Percentiles rank a stretch among this genome's conserved stretches.
phyloP scores from a whole-genome alignment of 2,329 filamentous ascomycete genomes.

The Penicillium sp. region DNA sequence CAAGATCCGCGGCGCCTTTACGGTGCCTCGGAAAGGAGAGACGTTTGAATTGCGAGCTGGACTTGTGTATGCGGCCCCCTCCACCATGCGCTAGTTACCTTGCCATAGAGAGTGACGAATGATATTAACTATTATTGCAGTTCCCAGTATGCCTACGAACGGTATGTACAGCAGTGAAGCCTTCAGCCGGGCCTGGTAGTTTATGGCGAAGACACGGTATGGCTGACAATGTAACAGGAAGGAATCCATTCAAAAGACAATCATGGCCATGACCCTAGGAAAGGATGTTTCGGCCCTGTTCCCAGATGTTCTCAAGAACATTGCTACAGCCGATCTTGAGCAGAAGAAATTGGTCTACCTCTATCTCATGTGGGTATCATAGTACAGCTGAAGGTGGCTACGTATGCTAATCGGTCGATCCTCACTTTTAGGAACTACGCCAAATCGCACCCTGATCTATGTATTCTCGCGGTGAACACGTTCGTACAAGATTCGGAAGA shows the following conservation, averaged over 20 bases:
- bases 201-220: conserved; percentile 10
- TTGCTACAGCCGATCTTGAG: conserved; percentile 88
- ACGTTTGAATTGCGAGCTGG: conserved; percentile 96
- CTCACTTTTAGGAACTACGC: conserved; percentile 79
- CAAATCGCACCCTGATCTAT: conserved; percentile 97
- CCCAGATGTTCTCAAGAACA: conserved; percentile 97
- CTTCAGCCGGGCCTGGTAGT: background rate
- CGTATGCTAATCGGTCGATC: conserved; percentile 22
- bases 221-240: conserved; percentile 59
- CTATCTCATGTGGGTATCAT: conserved; percentile 76
- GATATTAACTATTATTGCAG: conserved; percentile 49
- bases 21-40: conserved; percentile 91
- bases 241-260: conserved; percentile 98
- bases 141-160: conserved; percentile 98
- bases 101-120: conserved; percentile 19
- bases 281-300: conserved; percentile 98
- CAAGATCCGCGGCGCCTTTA: conserved; percentile 90
- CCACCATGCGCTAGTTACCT: conserved; percentile 14
- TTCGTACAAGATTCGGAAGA: conserved; percentile 99
- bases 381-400: background rate
- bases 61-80: conserved; percentile 59
- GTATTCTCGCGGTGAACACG: conserved; percentile 97
- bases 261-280: conserved; percentile 99
- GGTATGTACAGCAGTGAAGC: conserved; percentile 44
- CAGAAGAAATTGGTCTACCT: conserved; percentile 99